A percentile compares a stretch with the other conserved stretches of the same genome.
Evolutionary conservation across 176 grass and related monocot genomes (phyloP).

Genomic region (Paspalum vaginatum): DNA sequence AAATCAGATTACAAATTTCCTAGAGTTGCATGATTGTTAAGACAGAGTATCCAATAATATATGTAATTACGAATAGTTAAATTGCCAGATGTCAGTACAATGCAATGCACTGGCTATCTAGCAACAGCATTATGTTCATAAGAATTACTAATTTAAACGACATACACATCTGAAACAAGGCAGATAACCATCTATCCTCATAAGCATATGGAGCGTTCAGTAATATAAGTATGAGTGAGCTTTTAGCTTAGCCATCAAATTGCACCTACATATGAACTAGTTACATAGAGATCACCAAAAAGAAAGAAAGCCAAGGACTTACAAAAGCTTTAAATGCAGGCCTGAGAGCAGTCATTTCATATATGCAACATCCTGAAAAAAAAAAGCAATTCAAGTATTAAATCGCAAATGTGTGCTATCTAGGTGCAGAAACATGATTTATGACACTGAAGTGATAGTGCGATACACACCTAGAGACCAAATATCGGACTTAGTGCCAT

Average conservation of each 20-base stretch:
- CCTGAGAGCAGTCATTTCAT: slow-evolving; percentile 92
- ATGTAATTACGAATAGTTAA: neutral
- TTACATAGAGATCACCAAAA: neutral
- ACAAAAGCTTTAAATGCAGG: slow-evolving; percentile 95
- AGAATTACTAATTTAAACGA: slow-evolving; percentile 27
- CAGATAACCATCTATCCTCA: slow-evolving; percentile 13
- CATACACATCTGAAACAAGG: slow-evolving; percentile 14
- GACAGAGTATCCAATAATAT: neutral
- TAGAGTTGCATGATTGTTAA: neutral
- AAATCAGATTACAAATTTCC: slow-evolving; percentile 2
- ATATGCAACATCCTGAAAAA: slow-evolving; percentile 93
- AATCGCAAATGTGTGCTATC: slow-evolving; percentile 11
- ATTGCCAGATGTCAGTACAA: neutral
- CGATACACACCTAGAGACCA: slow-evolving; percentile 92
- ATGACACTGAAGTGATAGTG: slow-evolving; percentile 1
- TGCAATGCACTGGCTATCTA: neutral
- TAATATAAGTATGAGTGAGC: neutral
- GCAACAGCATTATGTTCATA: neutral
- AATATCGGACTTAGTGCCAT: slow-evolving; percentile 95
- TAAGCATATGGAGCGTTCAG: neutral
- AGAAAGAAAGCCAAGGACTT: slow-evolving; percentile 42
- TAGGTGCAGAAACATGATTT: slow-evolving; percentile 35
- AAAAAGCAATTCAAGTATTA: slow-evolving; percentile 7
- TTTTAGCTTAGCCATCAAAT: slow-evolving; percentile 19
- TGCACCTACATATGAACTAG: slow-evolving; percentile 28